Percentiles rank a stretch among this genome's conserved stretches.
These are phyloP conservation scores for Parachlorella kessleri DNA, from an alignment of 139 green algal species.

Conservation along the genomic window DNA sequence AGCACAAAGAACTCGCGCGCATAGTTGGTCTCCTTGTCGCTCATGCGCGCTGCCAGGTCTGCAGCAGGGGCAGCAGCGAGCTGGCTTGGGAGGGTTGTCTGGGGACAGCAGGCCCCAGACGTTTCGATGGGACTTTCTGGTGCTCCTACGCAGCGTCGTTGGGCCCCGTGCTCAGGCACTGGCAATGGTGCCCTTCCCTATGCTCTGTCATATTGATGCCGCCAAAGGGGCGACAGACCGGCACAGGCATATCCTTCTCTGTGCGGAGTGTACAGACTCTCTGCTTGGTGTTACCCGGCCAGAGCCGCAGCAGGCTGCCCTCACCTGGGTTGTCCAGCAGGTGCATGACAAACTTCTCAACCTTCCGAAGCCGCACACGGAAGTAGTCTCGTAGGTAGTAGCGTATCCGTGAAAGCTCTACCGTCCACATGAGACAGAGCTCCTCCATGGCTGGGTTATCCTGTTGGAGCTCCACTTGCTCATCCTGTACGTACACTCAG, in stretches of 20 bases:
- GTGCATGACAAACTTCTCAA: slow-evolving; percentile 52
- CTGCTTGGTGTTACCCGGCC: too few relatives aligned
- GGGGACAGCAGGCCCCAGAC: too few relatives aligned
- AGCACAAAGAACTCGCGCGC: slow-evolving; percentile 42
- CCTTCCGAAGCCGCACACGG: slow-evolving; percentile 43
- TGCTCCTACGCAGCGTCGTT: too few relatives aligned
- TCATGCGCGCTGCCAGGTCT: slow-evolving; percentile 35
- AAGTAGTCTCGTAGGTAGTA: slow-evolving; percentile 56
- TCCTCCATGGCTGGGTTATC: neutral
- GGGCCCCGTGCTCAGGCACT: too few relatives aligned
- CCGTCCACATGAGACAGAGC: neutral
- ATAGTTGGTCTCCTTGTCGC: slow-evolving; percentile 35
- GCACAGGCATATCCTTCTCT: too few relatives aligned
- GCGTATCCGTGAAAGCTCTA: slow-evolving; percentile 39
- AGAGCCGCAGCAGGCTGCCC: too few relatives aligned
- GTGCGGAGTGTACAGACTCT: too few relatives aligned
- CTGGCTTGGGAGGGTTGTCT: too few relatives aligned
- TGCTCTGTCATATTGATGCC: too few relatives aligned
- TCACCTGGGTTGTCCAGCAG: slow-evolving; percentile 39
- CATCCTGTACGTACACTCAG: slow-evolving; percentile 30
- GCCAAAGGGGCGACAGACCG: too few relatives aligned
- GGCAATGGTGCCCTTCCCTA: too few relatives aligned
- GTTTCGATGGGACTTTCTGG: too few relatives aligned
- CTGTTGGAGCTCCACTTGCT: slow-evolving; percentile 25
- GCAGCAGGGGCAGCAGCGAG: neutral